A percentile compares a stretch with the other conserved stretches of the same genome.
Evolutionary conservation across 805 yeast species (phyloP).

Genomic region (Saccharomycopsis sp.): DNA sequence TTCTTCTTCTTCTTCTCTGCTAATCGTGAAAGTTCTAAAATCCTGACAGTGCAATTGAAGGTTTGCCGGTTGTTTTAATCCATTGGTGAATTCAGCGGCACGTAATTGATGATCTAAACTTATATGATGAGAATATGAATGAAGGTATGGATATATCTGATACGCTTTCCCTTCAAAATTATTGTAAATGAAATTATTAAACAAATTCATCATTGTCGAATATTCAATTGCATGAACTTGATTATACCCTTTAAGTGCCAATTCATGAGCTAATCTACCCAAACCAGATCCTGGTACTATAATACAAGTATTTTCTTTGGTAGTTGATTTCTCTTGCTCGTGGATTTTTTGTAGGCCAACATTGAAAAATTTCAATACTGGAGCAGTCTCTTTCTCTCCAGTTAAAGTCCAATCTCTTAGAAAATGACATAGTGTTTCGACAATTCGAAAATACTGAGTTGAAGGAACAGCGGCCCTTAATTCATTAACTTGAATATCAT

Average conservation of each 20-base stretch:
- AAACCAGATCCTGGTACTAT: conserved; percentile 86
- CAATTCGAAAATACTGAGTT: conserved; percentile 37
- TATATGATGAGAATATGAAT: conserved; percentile 62
- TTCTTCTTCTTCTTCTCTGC: conserved; percentile 20
- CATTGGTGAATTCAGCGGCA: conserved; percentile 25
- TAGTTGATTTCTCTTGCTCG: conserved; percentile 22
- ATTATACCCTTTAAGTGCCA: conserved; percentile 35
- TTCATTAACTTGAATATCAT: conserved; percentile 39
- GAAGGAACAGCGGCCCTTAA: conserved; percentile 28
- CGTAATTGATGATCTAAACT: conserved; percentile 45
- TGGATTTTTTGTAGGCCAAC: conserved; percentile 31
- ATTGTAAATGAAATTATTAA: conserved; percentile 51
- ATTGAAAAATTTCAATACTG: conserved; percentile 46
- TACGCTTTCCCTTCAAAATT: conserved; percentile 19
- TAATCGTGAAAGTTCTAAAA: conserved; percentile 46
- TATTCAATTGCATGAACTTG: conserved; percentile 69
- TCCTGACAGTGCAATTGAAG: conserved; percentile 50
- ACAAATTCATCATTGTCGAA: conserved; percentile 67
- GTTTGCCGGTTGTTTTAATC: conserved; percentile 37
- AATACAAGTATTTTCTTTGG: conserved; percentile 38
- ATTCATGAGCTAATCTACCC: conserved; percentile 67
- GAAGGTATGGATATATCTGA: conserved; percentile 45
- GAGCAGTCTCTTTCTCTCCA: conserved; percentile 44
- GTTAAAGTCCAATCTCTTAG: conserved; percentile 68
- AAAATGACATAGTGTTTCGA: conserved; percentile 68